Base-by-base conservation (phyloP, 2,329 filamentous ascomycete genomes). In the Claviceps paspali region DNA sequence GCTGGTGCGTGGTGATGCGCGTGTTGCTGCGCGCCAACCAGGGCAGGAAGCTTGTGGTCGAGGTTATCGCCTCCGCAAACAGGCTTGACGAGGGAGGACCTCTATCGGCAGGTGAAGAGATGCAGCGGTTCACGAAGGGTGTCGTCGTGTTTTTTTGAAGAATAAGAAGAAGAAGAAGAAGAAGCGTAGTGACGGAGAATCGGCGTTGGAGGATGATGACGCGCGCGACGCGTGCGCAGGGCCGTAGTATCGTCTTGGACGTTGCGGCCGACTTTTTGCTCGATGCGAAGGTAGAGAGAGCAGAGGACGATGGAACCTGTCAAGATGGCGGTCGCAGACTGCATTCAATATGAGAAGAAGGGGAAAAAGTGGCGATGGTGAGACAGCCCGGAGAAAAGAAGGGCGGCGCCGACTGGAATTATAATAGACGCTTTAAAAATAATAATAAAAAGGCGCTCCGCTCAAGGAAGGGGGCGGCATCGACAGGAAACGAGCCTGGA, bases 361-460 rank as follows among this genome's bases (percentile, higher is more conserved):
- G 14, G 24, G n/a, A 29, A 35, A 36, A 38, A 39, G 33, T 37
- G 43, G 43, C 35, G 36, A 41, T 32, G 10, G 33, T 36, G 38
- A 43, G 41, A 43, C 36, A 39, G 32, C 15, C 26, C 14, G 32
- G 30, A 34, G 35, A 31, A 18, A n/a, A n/a, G 30, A 35, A 41
- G 41, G 37, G 35, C 34, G 36, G 35, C 29, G 38, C 21, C 17
- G 17, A 34, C 27, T 24, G 27, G 26, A 37, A 29, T 31, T 36
- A 41, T 32, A 38, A n/a, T n/a, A n/a, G 30, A 37, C 33, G 39
- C 26, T 38, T 39, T 24, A 22, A 14, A 22, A 22, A 28, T 12
- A 19, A 19, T 8, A 24, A 17, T 17, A 28, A 17, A 3, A n/a
- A n/a, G n/a, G n/a, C n/a, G n/a, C n/a, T n/a, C n/a, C n/a, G n/a